Conservation (phyloP, 2,329 filamentous ascomycete species). For the Trichoderma polysporum region DNA sequence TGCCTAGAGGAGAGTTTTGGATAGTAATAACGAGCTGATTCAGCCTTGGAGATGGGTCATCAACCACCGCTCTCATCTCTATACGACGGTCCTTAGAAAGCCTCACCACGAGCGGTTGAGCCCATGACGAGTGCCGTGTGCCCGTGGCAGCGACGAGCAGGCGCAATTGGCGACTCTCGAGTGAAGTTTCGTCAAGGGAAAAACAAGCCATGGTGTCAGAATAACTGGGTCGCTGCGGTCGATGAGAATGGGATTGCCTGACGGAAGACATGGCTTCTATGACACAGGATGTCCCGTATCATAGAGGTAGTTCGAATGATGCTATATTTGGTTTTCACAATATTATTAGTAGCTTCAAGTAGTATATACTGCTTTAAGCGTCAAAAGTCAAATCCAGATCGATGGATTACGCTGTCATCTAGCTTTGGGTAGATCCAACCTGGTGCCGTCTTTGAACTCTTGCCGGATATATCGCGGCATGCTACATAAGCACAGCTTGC, state of each 20-base stretch:
- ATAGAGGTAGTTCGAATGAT: background rate
- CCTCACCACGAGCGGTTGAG: conserved; percentile 64
- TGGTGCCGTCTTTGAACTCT: background rate
- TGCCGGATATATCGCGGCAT: background rate
- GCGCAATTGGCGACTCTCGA: conserved; percentile 49
- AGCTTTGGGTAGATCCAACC: background rate
- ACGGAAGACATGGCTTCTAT: conserved; percentile 21
- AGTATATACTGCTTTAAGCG: background rate
- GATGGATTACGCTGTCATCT: background rate
- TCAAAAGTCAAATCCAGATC: background rate
- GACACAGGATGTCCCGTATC: background rate
- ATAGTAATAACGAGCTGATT: conserved; percentile 62
- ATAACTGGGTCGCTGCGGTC: conserved; percentile 32
- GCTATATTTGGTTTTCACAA: background rate
- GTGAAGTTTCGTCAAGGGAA: conserved; percentile 40
- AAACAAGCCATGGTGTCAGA: conserved; percentile 36
- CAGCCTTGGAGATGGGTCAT: conserved; percentile 63
- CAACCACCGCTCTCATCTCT: conserved; percentile 61
- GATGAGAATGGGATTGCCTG: conserved; percentile 38
- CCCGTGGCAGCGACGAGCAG: conserved; percentile 67
- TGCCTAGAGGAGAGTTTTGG: conserved; percentile 50
- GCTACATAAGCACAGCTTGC: background rate
- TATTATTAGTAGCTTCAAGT: background rate
- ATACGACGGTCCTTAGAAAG: conserved; percentile 65
- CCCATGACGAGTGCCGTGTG: conserved; percentile 63